These are phyloP conservation scores for Neurospora intermedia DNA, from an alignment of 495 filamentous ascomycete species.

Conservation along the genomic window DNA sequence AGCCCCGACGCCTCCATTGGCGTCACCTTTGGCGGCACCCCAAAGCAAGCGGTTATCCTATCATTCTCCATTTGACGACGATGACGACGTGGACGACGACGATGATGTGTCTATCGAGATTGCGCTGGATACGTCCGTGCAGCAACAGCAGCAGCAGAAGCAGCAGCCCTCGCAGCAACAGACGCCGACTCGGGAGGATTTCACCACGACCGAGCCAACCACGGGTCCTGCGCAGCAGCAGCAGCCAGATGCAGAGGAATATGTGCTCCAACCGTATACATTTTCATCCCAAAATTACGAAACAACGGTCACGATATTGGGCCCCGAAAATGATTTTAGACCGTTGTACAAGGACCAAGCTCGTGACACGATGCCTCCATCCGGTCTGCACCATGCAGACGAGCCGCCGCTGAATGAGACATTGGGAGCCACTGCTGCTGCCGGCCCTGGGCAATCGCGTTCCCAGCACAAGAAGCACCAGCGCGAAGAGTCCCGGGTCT, in stretches of 20 bases:
- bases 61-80: conserved; percentile 25
- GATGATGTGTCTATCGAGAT: conserved; percentile 31
- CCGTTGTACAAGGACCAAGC: conserved; percentile 21
- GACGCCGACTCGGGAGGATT: conserved; percentile 21
- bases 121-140: conserved; percentile 26
- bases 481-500: conserved; percentile 3
- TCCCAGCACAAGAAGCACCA: not conserved
- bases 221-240: conserved; percentile 5
- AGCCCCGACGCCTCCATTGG: not conserved
- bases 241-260: conserved; percentile 23
- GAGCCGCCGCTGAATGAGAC: conserved; percentile 7
- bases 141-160: not conserved
- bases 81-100: conserved; percentile 28
- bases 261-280: conserved; percentile 27
- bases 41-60: conserved; percentile 27
- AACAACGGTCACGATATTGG: conserved; percentile 37
- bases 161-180: conserved; percentile 15
- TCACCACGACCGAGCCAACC: conserved; percentile 6
- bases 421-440: not conserved
- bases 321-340: conserved; percentile 29
- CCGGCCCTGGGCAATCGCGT: conserved; percentile 2
- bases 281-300: conserved; percentile 23
- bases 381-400: conserved; percentile 15
- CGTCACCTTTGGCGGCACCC: not conserved
- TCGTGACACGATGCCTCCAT: conserved; percentile 13